Conservation (phyloP, 441 rosid genomes). For the Rhodomyrtus psidioides region DNA sequence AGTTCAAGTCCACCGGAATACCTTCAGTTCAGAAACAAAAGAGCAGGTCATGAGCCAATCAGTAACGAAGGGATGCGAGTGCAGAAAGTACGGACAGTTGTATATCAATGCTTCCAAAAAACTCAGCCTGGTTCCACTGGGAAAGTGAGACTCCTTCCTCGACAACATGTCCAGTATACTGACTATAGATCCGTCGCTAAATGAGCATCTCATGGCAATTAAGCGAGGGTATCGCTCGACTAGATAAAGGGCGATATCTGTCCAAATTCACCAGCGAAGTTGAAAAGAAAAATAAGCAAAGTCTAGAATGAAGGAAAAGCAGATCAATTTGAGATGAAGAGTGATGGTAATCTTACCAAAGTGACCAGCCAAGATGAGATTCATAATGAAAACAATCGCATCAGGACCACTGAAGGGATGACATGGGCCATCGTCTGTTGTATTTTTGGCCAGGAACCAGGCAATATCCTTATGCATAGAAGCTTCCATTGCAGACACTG, state of each 20-base stretch:
- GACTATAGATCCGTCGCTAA: no score
- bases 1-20: neutral
- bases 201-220: neutral
- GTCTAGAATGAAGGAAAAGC: neutral
- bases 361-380: neutral
- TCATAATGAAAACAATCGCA: accelerated
- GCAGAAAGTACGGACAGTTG: neutral
- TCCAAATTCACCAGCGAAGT: neutral
- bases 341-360: neutral
- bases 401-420: accelerated
- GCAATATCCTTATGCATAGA: neutral
- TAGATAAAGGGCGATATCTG: neutral
- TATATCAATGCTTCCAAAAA: neutral
- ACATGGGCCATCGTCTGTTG: accelerated
- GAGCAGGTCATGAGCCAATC: neutral
- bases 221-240: neutral
- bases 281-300: neutral
- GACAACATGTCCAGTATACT: accelerated
- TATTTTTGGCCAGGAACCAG: neutral
- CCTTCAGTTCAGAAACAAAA: neutral
- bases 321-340: neutral
- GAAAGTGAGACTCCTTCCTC: neutral
- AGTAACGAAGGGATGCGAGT: neutral
- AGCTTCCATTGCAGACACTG: neutral
- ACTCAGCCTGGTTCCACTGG: neutral